Conservation (phyloP, 768 basidiomycete genomes). For the Naganishia vaughanmartiniae region DNA sequence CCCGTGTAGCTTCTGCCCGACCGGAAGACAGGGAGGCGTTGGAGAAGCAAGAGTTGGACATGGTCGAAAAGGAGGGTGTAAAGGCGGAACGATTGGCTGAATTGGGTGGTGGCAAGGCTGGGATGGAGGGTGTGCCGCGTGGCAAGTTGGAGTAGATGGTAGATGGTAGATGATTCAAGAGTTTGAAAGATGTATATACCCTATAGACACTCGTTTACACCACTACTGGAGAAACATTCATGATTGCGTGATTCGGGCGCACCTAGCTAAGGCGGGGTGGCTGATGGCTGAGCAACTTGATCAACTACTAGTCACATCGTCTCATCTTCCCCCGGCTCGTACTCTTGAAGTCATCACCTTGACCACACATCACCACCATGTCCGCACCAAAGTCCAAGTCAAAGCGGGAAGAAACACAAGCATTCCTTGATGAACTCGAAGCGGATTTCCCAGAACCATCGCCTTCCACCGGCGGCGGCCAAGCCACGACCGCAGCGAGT, state of each 20-base stretch:
- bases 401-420: slow-evolving; percentile 68
- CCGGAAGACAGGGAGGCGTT: slow-evolving; percentile 51
- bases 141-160: slow-evolving; percentile 41
- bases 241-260: too few relatives aligned
- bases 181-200: not conserved
- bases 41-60: slow-evolving; percentile 73
- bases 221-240: too few relatives aligned
- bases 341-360: too few relatives aligned
- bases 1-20: slow-evolving; percentile 61
- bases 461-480: slow-evolving; percentile 30
- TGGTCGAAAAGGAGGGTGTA: slow-evolving; percentile 85
- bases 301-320: too few relatives aligned
- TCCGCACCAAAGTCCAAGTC: slow-evolving; percentile 33
- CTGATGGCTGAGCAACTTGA: too few relatives aligned
- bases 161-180: slow-evolving; percentile 18
- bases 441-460: slow-evolving; percentile 28
- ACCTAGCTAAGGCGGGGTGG: too few relatives aligned
- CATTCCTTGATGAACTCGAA: slow-evolving; percentile 82
- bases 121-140: slow-evolving; percentile 39
- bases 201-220: slow-evolving; percentile 1
- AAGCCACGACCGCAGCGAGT: not conserved
- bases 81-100: slow-evolving; percentile 51
- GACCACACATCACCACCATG: slow-evolving; percentile 6
- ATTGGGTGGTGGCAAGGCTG: slow-evolving; percentile 38
- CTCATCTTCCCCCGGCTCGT: too few relatives aligned